These are phyloP conservation scores for Calonectria fujianensis DNA, from an alignment of 2,329 filamentous ascomycete species.

Conservation along the genomic window DNA sequence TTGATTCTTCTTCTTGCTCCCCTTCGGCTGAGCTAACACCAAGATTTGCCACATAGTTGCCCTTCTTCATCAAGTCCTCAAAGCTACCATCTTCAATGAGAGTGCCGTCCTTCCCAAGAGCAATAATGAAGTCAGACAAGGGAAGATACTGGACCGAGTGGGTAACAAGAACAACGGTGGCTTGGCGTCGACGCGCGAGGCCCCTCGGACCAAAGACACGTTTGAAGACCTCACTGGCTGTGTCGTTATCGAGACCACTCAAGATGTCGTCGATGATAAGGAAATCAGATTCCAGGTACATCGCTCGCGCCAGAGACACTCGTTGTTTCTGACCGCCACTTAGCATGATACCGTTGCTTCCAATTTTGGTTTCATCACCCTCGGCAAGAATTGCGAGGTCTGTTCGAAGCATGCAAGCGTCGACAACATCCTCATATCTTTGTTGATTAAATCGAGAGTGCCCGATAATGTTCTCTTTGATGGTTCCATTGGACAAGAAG, in stretches of 20 bases:
- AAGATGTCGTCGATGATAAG: slow-evolving; percentile 55
- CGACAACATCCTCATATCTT: slow-evolving; percentile 24
- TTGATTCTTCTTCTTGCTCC: background rate
- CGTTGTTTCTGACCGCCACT: slow-evolving; percentile 36
- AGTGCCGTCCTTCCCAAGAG: slow-evolving; percentile 2
- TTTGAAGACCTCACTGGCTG: slow-evolving; percentile 46
- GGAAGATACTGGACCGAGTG: slow-evolving; percentile 41
- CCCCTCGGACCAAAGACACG: slow-evolving; percentile 44
- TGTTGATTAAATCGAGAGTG: slow-evolving; percentile 6
- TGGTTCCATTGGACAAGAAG: slow-evolving; percentile 23
- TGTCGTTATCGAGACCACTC: slow-evolving; percentile 54
- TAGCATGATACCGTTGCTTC: slow-evolving; percentile 22
- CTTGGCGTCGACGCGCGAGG: slow-evolving; percentile 21
- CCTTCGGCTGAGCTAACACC: background rate
- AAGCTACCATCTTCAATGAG: slow-evolving; percentile 2
- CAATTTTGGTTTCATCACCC: slow-evolving; percentile 32
- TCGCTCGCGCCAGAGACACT: slow-evolving; percentile 52
- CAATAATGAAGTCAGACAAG: slow-evolving; percentile 37
- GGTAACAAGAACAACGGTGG: slow-evolving; percentile 2
- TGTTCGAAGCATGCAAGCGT: slow-evolving; percentile 7
- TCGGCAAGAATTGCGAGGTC: slow-evolving; percentile 26
- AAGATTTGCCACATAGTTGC: slow-evolving; percentile 18
- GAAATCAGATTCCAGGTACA: slow-evolving; percentile 49
- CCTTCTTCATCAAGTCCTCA: background rate
- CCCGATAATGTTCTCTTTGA: slow-evolving; percentile 33